Conservation (phyloP, 1,139 yeast genomes). For the Protomyces macrosporus region DNA sequence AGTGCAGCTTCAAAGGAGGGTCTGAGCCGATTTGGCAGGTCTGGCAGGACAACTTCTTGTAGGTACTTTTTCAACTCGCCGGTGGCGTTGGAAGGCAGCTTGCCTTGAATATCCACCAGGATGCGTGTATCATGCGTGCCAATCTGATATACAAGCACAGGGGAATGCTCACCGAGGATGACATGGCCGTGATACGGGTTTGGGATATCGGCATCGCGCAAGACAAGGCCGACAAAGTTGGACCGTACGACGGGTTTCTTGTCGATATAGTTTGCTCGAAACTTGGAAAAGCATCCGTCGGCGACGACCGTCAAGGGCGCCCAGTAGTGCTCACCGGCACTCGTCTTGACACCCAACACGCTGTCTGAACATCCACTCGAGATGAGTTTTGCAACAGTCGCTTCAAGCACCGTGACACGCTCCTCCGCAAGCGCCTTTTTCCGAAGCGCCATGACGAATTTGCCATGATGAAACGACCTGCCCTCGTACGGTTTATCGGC, state of each 20-base stretch:
- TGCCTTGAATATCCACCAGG: constrained; percentile 76
- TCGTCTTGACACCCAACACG: constrained; percentile 59
- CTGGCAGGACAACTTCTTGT: constrained; percentile 55
- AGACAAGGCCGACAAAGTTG: constrained; percentile 77
- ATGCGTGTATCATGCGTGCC: constrained; percentile 79
- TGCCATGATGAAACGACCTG: constrained; percentile 87
- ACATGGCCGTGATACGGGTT: constrained; percentile 80
- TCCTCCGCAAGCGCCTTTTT: constrained; percentile 35
- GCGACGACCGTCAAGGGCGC: constrained; percentile 71
- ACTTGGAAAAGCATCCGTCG: constrained; percentile 92
- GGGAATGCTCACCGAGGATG: constrained; percentile 78
- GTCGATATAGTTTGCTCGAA: constrained; percentile 65
- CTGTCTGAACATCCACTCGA: constrained; percentile 48
- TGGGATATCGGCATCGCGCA: constrained; percentile 68
- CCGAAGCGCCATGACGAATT: constrained; percentile 72
- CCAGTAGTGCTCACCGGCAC: constrained; percentile 40
- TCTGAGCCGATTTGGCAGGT: constrained; percentile 57
- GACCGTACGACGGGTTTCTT: constrained; percentile 63
- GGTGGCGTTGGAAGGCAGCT: constrained; percentile 61
- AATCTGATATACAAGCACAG: constrained; percentile 81
- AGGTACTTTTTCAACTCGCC: constrained; percentile 62
- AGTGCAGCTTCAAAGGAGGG: constrained; percentile 64
- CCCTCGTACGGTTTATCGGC: constrained; percentile 38
- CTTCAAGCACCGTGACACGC: constrained; percentile 66
- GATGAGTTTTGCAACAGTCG: constrained; percentile 65